Base-by-base conservation (phyloP, 2,329 filamentous ascomycete species). In the Juglanconis juglandina region DNA sequence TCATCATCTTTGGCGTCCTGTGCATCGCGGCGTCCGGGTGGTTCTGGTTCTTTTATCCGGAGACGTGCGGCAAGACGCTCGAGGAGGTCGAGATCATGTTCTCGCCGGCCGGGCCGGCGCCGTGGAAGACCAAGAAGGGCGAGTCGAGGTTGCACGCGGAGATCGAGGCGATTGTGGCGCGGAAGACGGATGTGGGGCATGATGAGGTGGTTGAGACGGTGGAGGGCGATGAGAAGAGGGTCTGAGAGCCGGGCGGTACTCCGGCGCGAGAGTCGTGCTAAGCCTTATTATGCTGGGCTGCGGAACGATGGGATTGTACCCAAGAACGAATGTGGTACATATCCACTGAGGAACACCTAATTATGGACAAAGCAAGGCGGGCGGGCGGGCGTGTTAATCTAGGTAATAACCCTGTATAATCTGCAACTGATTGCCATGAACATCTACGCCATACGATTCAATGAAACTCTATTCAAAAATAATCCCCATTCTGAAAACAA, bases 81-180 rank as follows among this genome's bases (percentile, higher is more conserved):
- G 53, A 78, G 61, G 76, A 78, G 61, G 67, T 77, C 47, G 74
- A 77, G 62, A 48, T 67, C 33, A 60, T 77, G 55, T 76, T 77
- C 55, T 67, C 65, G 7, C 65, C 67, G 4, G 68, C 69, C 3
- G 68, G 72, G 0, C 71, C 74, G 1, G 60, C 66, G 10, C 69
- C 76, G 1, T 79, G 76, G 77, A 73, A 75, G 59, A 79, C 75
- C 39, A 67, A 59, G 61, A 68, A 68, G 64, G 69, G 70, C 30
- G 65, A 68, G 52, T 68, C 67, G 34, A 60, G 70, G 2, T 63
- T 72, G 33, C 47, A 63, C 10, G 66, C 64, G 3, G 68, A 69
- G 62, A 70, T 72, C 35, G 66, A 71, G 63, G 32, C 13, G 39
- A 14, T 42, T 13, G 39, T 14, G 14, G 39, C 39, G 39, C 5